phyloP scores from a whole-genome alignment of 1,139 yeast species.

The Suhomyces terraborum region DNA sequence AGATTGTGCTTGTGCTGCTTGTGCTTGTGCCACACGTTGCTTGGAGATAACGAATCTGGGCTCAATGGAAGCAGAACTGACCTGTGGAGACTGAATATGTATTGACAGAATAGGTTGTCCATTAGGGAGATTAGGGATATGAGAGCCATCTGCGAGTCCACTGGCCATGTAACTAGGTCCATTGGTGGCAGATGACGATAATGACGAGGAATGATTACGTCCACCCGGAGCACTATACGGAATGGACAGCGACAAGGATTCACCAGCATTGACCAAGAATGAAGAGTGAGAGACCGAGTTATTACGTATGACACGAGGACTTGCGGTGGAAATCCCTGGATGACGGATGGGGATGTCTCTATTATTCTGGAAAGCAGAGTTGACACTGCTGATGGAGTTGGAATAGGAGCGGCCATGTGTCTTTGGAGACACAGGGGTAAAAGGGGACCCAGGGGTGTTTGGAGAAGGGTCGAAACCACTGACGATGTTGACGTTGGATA shows the following conservation, averaged over 20 bases:
- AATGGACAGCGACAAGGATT: slow-evolving; percentile 60
- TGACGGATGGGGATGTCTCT: slow-evolving; percentile 30
- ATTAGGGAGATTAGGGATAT: slow-evolving; percentile 49
- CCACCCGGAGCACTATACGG: slow-evolving; percentile 78
- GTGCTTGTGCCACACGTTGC: slow-evolving; percentile 64
- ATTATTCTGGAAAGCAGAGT: slow-evolving; percentile 16
- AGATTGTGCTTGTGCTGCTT: slow-evolving; percentile 40
- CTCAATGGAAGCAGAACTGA: slow-evolving; percentile 56
- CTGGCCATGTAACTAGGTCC: slow-evolving; percentile 5
- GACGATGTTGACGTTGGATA: slow-evolving; percentile 11
- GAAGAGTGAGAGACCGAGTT: slow-evolving; percentile 49
- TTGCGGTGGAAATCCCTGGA: slow-evolving; percentile 27
- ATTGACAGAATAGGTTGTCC: slow-evolving; percentile 62
- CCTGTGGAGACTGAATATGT: slow-evolving; percentile 70
- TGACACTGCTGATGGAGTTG: slow-evolving; percentile 17
- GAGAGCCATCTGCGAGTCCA: slow-evolving; percentile 20
- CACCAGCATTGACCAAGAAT: slow-evolving; percentile 38
- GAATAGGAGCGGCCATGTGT: slow-evolving; percentile 22
- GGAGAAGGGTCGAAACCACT: slow-evolving; percentile 20
- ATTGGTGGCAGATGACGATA: slow-evolving; percentile 8
- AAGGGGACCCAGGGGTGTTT: slow-evolving; percentile 12
- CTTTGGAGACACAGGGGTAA: slow-evolving; percentile 23
- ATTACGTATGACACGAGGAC: slow-evolving; percentile 47
- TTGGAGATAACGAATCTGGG: slow-evolving; percentile 73
- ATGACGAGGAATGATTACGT: slow-evolving; percentile 24